Base-by-base conservation (phyloP, 2,329 filamentous ascomycete genomes). In the Paecilomyces formosus region DNA sequence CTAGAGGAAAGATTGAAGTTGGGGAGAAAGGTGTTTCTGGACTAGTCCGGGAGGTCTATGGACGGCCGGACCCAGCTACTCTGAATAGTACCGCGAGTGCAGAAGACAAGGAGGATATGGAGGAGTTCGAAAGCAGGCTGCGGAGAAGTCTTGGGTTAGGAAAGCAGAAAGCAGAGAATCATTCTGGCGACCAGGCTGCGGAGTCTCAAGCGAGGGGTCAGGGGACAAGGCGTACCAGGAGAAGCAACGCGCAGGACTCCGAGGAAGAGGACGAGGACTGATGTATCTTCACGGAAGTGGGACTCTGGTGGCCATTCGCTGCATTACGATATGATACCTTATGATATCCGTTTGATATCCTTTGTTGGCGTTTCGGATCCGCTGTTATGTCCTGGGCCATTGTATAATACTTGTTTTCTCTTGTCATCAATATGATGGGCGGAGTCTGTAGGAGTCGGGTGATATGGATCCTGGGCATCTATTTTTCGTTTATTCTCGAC, bases 1-100 rank as follows among this genome's bases (percentile, higher is more conserved):
- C 91, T 5, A 83, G 94, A 22, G 93, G 89, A 5, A 94, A 89
- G 74, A 81, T 92, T 7, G 94, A 97, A 73, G 84, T 97, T 35
- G 90, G 89, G 0, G 80, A 86, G n/a, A 82, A 85, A 55, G 90
- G 89, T 0, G 88, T 94, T 12, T 84, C 86, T 18, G 86, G 85
- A 0, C 74, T 97, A 62, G 85, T 92, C 3, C 76, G 77, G 61
- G 74, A 74, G 55, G 81, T 87, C 1, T 85, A 82, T 68, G 84
- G 69, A 73, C 58, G 58, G 7, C 62, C n/a, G 30, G 50, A 35
- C n/a, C 54, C 51, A 33, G 60, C 55, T 45, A 58, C 15, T 6
- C 66, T 69, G 18, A 63, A 68, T 56, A 60, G 60, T 53, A 61
- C 59, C 18, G 49, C 55, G 51, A 45, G 18, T 45, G 39, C 39